Evolutionary conservation across 139 green algal species (phyloP), one percentile per base, ranked within the genome.

Genomic region (Chlorella vulgaris): DNA sequence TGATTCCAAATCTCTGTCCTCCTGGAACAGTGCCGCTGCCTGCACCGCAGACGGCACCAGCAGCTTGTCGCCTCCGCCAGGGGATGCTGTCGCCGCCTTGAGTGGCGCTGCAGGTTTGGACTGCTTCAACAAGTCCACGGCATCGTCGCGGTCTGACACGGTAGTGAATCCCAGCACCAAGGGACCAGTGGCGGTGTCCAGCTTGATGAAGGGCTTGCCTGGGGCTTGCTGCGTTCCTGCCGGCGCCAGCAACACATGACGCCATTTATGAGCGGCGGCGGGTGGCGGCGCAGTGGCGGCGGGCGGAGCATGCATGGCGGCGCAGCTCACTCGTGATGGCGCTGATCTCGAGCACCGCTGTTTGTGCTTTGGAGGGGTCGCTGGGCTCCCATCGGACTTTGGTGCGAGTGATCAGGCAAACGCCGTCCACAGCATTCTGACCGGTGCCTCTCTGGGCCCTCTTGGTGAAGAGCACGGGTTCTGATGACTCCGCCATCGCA

Each of bases 161-260:
- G 70, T 62, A 3, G 65, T 31, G 60, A 88, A 88, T 3, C 69
- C 71, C 1, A 88, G 71, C 18, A 82, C 73, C 70, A 85, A 21
- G 1, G 80, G 7, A 22, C 80, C 69, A 2, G 29, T 15, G 0
- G 40, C 58, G 13, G 53, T 51, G 26, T 80, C 69, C 31, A 84
- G 69, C 58, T 77, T 79, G 29, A 88, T 69, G 28, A 86, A 84
- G 2, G 84, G 84, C 66, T 88, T 88, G 62, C 75, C 73, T 22
- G 84, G 74, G 26, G 80, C 84, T 39, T 85, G 84, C 69, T 88
- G 84, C 31, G 71, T 80, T 18, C 74, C 84, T 88, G 84, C 53
- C 42, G 67, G 5, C 2, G 47, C 53, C 38, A 38, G 21, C 5
- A 26, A 35, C 33, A 53, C 36, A 33, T n/a, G n/a, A n/a, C n/a